phyloP scores from a whole-genome alignment of 495 filamentous ascomycete species.

The Aspergillus sclerotioniger region DNA sequence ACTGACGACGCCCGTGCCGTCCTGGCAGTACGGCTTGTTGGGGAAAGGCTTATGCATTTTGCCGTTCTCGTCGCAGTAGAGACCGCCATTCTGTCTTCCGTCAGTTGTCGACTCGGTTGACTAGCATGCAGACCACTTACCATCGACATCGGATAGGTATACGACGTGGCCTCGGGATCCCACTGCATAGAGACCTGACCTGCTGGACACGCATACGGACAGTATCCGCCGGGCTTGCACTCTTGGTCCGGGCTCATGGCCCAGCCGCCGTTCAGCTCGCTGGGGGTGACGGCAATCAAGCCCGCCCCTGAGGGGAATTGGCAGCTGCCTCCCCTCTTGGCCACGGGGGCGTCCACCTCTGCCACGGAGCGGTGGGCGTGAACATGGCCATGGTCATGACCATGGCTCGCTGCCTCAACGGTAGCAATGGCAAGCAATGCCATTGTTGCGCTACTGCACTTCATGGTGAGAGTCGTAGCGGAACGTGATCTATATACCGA shows the following conservation, averaged over 20 bases:
- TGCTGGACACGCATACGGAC: conserved; percentile 74
- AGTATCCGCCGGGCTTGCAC: conserved; percentile 68
- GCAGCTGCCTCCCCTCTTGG: conserved; percentile 55
- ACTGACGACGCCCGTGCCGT: conserved; percentile 63
- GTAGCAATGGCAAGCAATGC: conserved; percentile 62
- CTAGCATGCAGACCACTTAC: conserved; percentile 45
- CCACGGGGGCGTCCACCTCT: conserved; percentile 18
- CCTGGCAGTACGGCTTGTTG: conserved; percentile 65
- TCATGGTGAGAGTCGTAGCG: conserved; percentile 27
- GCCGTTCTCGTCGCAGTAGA: conserved; percentile 70
- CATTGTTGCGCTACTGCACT: conserved; percentile 31
- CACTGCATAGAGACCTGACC: conserved; percentile 80
- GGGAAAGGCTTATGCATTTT: conserved; percentile 70
- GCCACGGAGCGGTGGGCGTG: conserved; percentile 25
- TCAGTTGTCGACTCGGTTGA: not conserved
- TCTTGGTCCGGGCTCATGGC: conserved; percentile 77
- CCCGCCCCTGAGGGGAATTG: conserved; percentile 66
- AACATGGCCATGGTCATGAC: conserved; percentile 31
- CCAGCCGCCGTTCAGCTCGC: conserved; percentile 68
- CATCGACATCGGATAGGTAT: conserved; percentile 70
- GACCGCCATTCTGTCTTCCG: conserved; percentile 62
- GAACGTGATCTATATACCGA: not conserved
- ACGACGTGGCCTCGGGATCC: conserved; percentile 66
- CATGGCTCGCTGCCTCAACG: conserved; percentile 40
- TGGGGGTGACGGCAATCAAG: conserved; percentile 65